These are phyloP conservation scores for Dactylellina cionopaga DNA, from an alignment of 2,329 filamentous ascomycete genomes.

Conservation along the genomic window DNA sequence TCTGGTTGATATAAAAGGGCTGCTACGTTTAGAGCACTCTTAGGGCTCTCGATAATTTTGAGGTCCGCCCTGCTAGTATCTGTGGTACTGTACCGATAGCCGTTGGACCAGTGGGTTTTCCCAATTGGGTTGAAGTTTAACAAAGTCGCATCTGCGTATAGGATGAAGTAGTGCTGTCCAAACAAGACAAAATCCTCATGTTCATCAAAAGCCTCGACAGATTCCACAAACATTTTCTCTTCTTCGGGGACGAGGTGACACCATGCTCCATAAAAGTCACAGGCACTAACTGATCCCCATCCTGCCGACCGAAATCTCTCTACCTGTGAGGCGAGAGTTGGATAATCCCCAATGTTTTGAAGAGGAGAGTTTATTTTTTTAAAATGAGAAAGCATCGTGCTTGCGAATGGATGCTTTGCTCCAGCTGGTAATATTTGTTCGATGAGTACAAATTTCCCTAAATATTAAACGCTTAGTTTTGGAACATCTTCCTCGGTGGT, in stretches of 20 bases:
- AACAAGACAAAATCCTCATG: conserved; percentile 95
- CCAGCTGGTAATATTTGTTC: conserved; percentile 88
- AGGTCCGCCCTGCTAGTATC: neutral
- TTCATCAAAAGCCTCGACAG: conserved; percentile 87
- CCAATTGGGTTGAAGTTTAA: neutral
- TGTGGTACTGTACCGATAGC: neutral
- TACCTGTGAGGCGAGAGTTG: conserved; percentile 72
- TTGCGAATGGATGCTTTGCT: conserved; percentile 80
- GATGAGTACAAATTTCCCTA: conserved; percentile 83
- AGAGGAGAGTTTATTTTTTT: conserved; percentile 80
- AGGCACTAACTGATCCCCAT: conserved; percentile 72
- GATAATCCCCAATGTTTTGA: conserved; percentile 77
- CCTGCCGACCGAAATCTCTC: conserved; percentile 74
- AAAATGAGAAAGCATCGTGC: conserved; percentile 86
- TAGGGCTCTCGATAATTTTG: neutral
- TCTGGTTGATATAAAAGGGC: neutral
- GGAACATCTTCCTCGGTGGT: neutral
- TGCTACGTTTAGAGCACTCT: neutral
- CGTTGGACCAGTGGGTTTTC: conserved; percentile 2
- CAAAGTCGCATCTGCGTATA: conserved; percentile 69
- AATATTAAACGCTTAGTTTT: conserved; percentile 48
- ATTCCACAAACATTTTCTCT: conserved; percentile 70
- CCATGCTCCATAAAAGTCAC: conserved; percentile 86
- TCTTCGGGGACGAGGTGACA: conserved; percentile 71
- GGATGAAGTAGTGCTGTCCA: conserved; percentile 82